These are phyloP conservation scores for Delonix regia DNA, from an alignment of 306 rosid genomes.

Conservation along the genomic window DNA sequence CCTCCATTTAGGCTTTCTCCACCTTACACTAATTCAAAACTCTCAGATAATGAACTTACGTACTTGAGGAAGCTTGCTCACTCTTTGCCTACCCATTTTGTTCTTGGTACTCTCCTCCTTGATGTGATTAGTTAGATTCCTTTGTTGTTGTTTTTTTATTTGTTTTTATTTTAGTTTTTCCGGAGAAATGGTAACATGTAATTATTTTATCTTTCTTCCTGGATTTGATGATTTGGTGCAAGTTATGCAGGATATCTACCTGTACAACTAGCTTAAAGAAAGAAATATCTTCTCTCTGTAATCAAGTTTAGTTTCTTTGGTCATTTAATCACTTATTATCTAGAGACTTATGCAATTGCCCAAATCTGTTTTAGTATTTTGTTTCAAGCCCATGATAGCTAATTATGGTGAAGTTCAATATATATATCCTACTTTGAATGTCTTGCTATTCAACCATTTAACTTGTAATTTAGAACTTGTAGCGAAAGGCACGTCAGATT, in stretches of 20 bases:
- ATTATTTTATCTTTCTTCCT: slow-evolving; percentile 27
- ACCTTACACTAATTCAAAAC: slow-evolving; percentile 53
- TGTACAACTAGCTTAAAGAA: background rate
- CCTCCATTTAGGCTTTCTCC: slow-evolving; percentile 74
- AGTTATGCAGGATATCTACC: slow-evolving; percentile 4
- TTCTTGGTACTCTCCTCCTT: slow-evolving; percentile 65
- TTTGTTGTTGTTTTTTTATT: background rate
- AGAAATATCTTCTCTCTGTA: background rate
- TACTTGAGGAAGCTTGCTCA: slow-evolving; percentile 74
- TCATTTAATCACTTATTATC: background rate
- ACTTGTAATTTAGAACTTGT: background rate
- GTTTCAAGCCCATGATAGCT: background rate
- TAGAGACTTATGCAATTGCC: background rate
- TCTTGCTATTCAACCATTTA: background rate
- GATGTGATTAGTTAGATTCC: slow-evolving; percentile 17
- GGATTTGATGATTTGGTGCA: slow-evolving; percentile 6
- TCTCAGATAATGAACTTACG: slow-evolving; percentile 63
- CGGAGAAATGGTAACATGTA: background rate
- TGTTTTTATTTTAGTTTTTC: background rate
- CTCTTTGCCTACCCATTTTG: slow-evolving; percentile 86
- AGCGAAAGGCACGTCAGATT: background rate
- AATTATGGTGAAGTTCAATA: background rate
- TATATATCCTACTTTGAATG: background rate
- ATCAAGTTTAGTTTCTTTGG: slow-evolving; percentile 9
- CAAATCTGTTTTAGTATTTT: background rate